Percentiles rank a stretch among this genome's conserved stretches.
These are phyloP conservation scores for Candida tammaniensis DNA, from an alignment of 805 yeast species.

Conservation along the genomic window DNA sequence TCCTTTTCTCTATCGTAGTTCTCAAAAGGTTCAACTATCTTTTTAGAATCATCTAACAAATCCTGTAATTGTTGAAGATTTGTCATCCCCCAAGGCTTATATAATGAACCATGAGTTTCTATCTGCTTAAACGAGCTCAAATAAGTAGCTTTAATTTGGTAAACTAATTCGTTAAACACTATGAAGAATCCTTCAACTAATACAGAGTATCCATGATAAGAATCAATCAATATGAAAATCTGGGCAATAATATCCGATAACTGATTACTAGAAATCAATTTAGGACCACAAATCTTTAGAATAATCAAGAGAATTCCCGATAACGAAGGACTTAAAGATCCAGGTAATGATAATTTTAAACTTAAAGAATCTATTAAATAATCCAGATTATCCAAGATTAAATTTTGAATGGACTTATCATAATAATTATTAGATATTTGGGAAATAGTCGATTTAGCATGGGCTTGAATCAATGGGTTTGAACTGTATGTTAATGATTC, in stretches of 20 bases:
- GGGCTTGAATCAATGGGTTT: conserved; percentile 49
- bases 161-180: conserved; percentile 61
- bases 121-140: neutral
- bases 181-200: conserved; percentile 72
- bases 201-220: conserved; percentile 76
- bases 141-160: conserved; percentile 28
- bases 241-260: conserved; percentile 72
- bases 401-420: conserved; percentile 49
- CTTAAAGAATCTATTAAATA: conserved; percentile 81
- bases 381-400: conserved; percentile 71
- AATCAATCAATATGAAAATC: conserved; percentile 73
- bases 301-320: conserved; percentile 68
- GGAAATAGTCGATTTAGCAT: conserved; percentile 53
- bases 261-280: conserved; percentile 52
- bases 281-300: conserved; percentile 66
- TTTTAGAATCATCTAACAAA: conserved; percentile 37
- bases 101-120: conserved; percentile 15
- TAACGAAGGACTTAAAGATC: conserved; percentile 67
- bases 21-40: conserved; percentile 24
- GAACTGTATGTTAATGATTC: conserved; percentile 60
- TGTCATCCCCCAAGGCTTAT: conserved; percentile 61
- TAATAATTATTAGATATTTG: conserved; percentile 43
- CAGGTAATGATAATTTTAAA: conserved; percentile 61
- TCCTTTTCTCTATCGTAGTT: conserved; percentile 36
- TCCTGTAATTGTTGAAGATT: conserved; percentile 42